Evolutionary conservation across 306 rosid species (phyloP).

Genomic region (Astragalus glycyphyllos): DNA sequence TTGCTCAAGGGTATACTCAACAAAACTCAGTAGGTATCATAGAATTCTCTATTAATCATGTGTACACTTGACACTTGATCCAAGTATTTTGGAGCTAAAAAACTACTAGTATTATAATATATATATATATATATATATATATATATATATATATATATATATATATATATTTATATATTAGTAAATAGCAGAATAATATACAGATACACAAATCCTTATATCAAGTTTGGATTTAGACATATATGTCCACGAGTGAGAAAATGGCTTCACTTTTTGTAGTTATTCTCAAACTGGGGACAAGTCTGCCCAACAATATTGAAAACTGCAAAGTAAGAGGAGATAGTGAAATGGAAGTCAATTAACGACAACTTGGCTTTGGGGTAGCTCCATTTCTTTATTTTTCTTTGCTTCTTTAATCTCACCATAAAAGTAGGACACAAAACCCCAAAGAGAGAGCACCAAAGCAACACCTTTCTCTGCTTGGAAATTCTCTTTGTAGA

Average conservation of each 20-base stretch:
- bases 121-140: too few relatives aligned
- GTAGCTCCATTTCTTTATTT: constrained; percentile 34
- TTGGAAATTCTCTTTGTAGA: constrained; percentile 69
- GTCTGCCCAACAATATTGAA: constrained; percentile 40
- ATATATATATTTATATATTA: too few relatives aligned
- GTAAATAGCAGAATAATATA: too few relatives aligned
- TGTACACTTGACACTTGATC: too few relatives aligned
- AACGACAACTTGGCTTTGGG: constrained; percentile 31
- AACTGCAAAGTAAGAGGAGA: constrained; percentile 29
- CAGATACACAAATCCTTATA: too few relatives aligned
- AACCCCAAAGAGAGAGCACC: constrained; percentile 83
- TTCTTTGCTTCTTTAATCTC: constrained; percentile 56
- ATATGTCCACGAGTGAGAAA: not conserved
- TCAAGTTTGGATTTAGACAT: not conserved
- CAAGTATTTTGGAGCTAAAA: too few relatives aligned
- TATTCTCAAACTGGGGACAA: constrained; percentile 22
- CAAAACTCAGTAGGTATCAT: too few relatives aligned
- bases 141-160: too few relatives aligned
- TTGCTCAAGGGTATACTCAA: too few relatives aligned
- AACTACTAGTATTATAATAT: too few relatives aligned
- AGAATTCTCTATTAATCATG: too few relatives aligned
- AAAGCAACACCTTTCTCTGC: constrained; percentile 75
- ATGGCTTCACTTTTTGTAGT: constrained; percentile 3
- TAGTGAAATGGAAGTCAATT: constrained; percentile 1
- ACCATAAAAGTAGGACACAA: constrained; percentile 81